Percentiles rank a stretch among this genome's conserved stretches.
Conservation (phyloP, 768 basidiomycete species). For the Leccinellum luteum region DNA sequence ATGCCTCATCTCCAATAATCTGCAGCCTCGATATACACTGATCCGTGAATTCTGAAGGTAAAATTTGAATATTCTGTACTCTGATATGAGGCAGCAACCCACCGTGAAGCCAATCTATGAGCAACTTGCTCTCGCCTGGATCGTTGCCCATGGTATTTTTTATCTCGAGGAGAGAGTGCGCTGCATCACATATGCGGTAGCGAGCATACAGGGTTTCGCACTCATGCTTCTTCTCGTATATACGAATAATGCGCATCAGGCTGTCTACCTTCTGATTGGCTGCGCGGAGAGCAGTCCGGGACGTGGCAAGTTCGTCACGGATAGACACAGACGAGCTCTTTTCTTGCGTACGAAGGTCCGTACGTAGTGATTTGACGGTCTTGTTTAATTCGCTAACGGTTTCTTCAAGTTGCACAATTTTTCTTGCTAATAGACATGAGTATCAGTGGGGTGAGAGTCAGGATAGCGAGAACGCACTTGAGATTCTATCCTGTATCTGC, state of each 20-base stretch:
- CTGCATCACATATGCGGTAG: not conserved
- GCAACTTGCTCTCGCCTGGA: not conserved
- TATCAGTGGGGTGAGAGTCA: not conserved
- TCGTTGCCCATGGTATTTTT: not conserved
- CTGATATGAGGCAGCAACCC: not conserved
- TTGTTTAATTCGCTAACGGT: not conserved
- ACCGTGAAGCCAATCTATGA: not conserved
- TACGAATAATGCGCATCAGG: not conserved
- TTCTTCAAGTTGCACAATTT: not conserved
- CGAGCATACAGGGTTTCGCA: not conserved
- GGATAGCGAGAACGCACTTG: not conserved
- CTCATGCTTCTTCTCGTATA: not conserved
- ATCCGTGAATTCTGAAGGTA: not conserved
- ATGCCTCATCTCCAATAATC: not conserved
- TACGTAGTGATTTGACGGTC: not conserved
- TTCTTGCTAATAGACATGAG: not conserved
- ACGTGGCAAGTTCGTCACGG: not conserved
- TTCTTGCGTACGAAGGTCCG: not conserved
- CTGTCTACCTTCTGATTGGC: not conserved
- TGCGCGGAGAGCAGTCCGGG: not conserved
- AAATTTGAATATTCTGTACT: not conserved
- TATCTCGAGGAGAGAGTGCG: not conserved
- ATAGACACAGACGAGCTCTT: not conserved
- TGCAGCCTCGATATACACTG: not conserved
- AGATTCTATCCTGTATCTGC: not conserved